Evolutionary conservation across 2,329 filamentous ascomycete species (phyloP).

Genomic region (Ciborinia camelliae): DNA sequence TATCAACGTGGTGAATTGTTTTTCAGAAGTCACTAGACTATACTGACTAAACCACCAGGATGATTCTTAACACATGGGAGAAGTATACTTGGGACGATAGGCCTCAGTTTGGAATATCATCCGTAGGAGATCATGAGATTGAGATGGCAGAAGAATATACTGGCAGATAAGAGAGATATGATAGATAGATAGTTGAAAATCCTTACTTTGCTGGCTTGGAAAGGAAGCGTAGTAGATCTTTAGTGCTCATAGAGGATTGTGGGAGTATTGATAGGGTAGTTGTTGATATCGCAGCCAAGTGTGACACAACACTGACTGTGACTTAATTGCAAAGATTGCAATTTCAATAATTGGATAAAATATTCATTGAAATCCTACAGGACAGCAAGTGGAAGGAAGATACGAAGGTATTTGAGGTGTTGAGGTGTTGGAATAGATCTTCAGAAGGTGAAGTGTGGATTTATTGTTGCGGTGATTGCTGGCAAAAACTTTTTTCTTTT

Average conservation of each 20-base stretch:
- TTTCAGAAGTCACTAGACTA: not conserved
- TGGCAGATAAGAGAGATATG: not conserved
- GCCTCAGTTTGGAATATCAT: not conserved
- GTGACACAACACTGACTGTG: constrained; percentile 15
- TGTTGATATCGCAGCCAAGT: not conserved
- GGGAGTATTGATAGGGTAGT: not conserved
- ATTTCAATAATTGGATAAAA: constrained; percentile 1
- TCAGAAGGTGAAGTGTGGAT: constrained; percentile 4
- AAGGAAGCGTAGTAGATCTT: constrained; percentile 87
- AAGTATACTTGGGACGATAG: not conserved
- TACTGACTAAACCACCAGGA: not conserved
- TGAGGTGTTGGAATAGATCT: constrained; percentile 6
- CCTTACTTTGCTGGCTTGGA: constrained; percentile 91
- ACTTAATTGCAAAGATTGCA: constrained; percentile 20
- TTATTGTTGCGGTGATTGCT: constrained; percentile 10
- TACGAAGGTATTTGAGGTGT: not conserved
- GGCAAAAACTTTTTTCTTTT: constrained; percentile 14
- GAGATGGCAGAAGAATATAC: not conserved
- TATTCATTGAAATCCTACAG: constrained; percentile 16
- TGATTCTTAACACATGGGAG: not conserved
- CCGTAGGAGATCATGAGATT: not conserved
- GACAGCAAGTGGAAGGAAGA: constrained; percentile 6
- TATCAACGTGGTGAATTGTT: not conserved
- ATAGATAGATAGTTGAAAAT: constrained; percentile 3
- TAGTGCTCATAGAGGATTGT: constrained; percentile 77